Evolutionary conservation across 495 filamentous ascomycete species (phyloP).

Genomic region (Xeromyces bisporus): DNA sequence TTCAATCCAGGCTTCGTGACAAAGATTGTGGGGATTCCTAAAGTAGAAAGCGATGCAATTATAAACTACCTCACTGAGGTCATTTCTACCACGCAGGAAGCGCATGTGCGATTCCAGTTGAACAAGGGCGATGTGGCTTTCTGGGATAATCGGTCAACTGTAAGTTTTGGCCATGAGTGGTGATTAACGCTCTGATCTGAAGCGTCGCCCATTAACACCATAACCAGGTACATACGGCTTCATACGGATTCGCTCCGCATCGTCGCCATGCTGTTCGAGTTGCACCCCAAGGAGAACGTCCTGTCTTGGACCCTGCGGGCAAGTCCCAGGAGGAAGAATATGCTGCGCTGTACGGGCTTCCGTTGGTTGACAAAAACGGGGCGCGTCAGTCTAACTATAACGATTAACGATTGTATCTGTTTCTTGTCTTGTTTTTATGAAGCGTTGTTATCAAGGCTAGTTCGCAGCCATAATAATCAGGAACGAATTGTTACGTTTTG

Average conservation of each 20-base stretch:
- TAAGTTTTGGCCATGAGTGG: conserved; percentile 16
- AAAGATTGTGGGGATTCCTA: conserved; percentile 51
- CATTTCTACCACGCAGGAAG: conserved; percentile 43
- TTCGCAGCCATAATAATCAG: too few species aligned
- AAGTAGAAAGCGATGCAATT: conserved; percentile 48
- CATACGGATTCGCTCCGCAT: conserved; percentile 45
- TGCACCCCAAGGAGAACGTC: conserved; percentile 38
- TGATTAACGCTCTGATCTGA: neutral
- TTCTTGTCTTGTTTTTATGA: conserved; percentile 1
- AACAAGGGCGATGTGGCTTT: conserved; percentile 51
- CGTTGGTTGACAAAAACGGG: conserved; percentile 42
- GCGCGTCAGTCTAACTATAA: conserved; percentile 46
- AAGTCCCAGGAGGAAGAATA: conserved; percentile 45
- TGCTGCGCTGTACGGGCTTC: conserved; percentile 29
- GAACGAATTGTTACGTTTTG: neutral
- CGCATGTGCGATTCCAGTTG: conserved; percentile 58
- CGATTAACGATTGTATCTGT: conserved; percentile 23
- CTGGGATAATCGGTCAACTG: conserved; percentile 57
- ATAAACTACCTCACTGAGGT: conserved; percentile 48
- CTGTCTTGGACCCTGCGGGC: conserved; percentile 32
- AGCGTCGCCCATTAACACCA: neutral
- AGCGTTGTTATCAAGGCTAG: neutral
- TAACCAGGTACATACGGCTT: conserved; percentile 39
- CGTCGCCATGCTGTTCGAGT: conserved; percentile 48
- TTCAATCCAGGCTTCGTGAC: conserved; percentile 66